Evolutionary conservation across 768 basidiomycete genomes (phyloP).

Genomic region (Cyathus striatus): DNA sequence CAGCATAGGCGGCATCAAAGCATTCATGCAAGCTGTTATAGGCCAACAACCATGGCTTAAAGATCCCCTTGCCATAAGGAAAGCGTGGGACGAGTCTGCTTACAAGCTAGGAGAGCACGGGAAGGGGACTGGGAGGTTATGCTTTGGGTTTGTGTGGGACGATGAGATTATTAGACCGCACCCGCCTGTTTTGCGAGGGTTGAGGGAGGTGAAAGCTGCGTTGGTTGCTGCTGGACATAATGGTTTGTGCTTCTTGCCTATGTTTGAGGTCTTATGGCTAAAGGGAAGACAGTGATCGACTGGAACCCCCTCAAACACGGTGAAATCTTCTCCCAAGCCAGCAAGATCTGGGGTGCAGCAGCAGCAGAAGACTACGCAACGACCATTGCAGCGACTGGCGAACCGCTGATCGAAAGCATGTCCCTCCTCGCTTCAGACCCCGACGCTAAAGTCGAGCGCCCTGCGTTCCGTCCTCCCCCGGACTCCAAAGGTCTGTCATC

Average conservation of each 20-base stretch:
- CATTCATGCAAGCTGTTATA: constrained; percentile 62
- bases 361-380: constrained; percentile 39
- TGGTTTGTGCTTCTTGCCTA: too few relatives aligned
- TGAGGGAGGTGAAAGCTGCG: constrained; percentile 52
- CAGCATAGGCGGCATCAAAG: constrained; percentile 55
- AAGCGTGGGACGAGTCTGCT: constrained; percentile 55
- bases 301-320: constrained; percentile 57
- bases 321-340: too few relatives aligned
- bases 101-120: constrained; percentile 60
- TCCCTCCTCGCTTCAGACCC: constrained; percentile 17
- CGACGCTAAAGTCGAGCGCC: constrained; percentile 3
- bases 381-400: constrained; percentile 35
- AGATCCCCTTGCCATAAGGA: constrained; percentile 55
- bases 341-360: constrained; percentile 44
- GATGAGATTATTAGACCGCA: constrained; percentile 56
- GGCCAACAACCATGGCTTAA: constrained; percentile 57
- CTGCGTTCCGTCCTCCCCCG: constrained; percentile 18
- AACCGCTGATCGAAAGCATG: constrained; percentile 53
- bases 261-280: too few relatives aligned
- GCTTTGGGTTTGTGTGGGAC: constrained; percentile 64
- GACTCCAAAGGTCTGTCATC: constrained; percentile 39
- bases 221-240: constrained; percentile 48
- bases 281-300: constrained; percentile 48
- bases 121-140: constrained; percentile 39
- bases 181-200: constrained; percentile 58